These are phyloP conservation scores for Cupressus sempervirens DNA, from an alignment of 75 land plant genomes.

Conservation along the genomic window DNA sequence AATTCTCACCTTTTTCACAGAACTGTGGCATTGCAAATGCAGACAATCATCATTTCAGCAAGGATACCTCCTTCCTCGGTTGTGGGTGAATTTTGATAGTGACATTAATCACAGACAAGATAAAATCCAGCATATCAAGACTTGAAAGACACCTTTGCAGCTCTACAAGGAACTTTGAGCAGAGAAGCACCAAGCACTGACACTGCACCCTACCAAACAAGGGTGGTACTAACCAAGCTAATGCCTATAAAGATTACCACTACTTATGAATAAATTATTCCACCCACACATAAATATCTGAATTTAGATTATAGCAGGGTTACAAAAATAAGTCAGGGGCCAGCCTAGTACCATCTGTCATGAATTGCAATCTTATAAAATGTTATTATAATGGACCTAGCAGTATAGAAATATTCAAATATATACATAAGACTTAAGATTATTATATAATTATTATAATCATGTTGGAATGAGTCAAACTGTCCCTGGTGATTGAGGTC, in stretches of 20 bases:
- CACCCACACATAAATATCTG: background rate
- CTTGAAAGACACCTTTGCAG: background rate
- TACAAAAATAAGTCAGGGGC: background rate
- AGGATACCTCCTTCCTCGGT: background rate
- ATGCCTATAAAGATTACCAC: background rate
- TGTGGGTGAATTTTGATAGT: background rate
- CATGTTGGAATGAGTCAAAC: background rate
- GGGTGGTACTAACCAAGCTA: constrained; percentile 1
- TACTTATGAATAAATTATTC: background rate
- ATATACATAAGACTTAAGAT: background rate
- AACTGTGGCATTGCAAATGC: constrained; percentile 3
- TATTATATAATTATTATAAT: background rate
- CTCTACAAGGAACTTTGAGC: background rate
- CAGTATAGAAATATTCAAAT: background rate
- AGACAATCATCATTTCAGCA: background rate
- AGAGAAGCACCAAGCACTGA: background rate
- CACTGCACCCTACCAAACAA: background rate
- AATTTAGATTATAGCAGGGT: background rate
- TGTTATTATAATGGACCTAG: background rate
- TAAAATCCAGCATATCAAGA: background rate
- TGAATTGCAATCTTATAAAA: background rate
- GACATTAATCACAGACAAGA: constrained; percentile 1
- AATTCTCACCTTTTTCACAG: constrained; percentile 6
- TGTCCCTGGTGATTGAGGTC: background rate
- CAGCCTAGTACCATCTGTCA: constrained; percentile 2